phyloP scores from a whole-genome alignment of 768 basidiomycete species.

The Amanita subjunquillea region DNA sequence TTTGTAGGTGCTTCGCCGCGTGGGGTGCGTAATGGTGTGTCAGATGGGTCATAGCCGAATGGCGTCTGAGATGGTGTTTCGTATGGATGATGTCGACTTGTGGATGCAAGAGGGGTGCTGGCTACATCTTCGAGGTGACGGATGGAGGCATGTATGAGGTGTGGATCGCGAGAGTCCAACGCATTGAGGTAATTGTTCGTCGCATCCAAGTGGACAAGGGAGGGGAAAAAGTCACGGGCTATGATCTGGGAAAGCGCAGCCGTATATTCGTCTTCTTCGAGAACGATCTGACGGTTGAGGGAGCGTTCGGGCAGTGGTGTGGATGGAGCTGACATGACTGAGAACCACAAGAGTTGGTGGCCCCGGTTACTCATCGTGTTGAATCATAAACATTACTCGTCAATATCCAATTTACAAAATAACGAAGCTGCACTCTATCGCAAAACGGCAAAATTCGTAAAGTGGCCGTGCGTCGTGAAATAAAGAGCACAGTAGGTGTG shows the following conservation, averaged over 20 bases:
- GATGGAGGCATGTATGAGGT: constrained; percentile 68
- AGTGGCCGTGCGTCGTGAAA: constrained; percentile 3
- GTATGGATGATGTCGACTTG: constrained; percentile 17
- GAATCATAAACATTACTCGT: neutral
- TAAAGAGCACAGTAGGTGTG: constrained; percentile 3
- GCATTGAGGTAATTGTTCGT: constrained; percentile 84
- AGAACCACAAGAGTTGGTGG: neutral
- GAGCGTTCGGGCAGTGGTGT: constrained; percentile 35
- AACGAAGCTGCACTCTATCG: constrained; percentile 1
- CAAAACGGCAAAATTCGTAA: neutral
- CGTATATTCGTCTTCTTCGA: constrained; percentile 94
- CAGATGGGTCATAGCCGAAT: constrained; percentile 43
- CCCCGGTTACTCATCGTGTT: neutral
- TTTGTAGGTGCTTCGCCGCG: constrained; percentile 38
- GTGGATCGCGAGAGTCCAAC: constrained; percentile 62
- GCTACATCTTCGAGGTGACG: constrained; percentile 57
- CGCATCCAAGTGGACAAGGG: constrained; percentile 80
- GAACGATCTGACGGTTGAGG: constrained; percentile 58
- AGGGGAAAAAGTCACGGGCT: constrained; percentile 96
- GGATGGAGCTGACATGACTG: constrained; percentile 10
- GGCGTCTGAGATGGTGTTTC: constrained; percentile 59
- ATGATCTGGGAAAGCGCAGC: constrained; percentile 86
- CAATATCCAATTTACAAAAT: constrained; percentile 3
- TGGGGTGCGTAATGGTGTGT: constrained; percentile 54
- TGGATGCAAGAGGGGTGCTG: constrained; percentile 34